phyloP scores from a whole-genome alignment of 1,284 basidiomycete genomes.

The Pseudozyma sp. region DNA sequence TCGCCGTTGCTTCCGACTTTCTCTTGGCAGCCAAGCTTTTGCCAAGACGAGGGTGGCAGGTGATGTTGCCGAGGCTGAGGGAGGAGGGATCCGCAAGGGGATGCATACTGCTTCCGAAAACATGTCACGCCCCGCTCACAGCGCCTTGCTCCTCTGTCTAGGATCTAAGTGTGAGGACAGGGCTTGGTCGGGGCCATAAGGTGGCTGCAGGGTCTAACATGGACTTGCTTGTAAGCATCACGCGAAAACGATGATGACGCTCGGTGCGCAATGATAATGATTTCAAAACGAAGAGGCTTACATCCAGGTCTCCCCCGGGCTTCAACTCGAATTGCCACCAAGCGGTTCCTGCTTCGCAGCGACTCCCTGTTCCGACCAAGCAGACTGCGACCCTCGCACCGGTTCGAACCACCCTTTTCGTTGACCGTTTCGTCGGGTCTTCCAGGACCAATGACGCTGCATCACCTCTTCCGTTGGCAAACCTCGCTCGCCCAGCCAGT shows the following conservation, averaged over 20 bases:
- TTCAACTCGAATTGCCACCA: too few species aligned
- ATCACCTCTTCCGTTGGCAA: conserved; percentile 21
- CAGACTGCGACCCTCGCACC: background rate
- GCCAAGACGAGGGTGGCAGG: conserved; percentile 1
- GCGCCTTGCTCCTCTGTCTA: too few species aligned
- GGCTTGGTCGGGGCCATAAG: too few species aligned
- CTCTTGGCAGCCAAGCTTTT: conserved; percentile 2
- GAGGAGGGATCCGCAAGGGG: background rate
- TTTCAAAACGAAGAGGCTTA: background rate
- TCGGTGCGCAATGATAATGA: too few species aligned
- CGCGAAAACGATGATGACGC: too few species aligned
- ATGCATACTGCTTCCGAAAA: too few species aligned
- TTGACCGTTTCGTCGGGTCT: conserved; percentile 34
- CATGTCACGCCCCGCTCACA: too few species aligned
- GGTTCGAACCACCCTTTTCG: conserved; percentile 31
- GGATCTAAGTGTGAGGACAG: too few species aligned
- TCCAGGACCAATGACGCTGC: conserved; percentile 39
- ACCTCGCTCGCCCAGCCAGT: conserved; percentile 26
- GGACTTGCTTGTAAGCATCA: too few species aligned
- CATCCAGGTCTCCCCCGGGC: background rate
- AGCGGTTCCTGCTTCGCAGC: background rate
- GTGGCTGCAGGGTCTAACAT: too few species aligned
- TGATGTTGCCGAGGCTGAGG: background rate
- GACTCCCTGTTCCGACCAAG: background rate
- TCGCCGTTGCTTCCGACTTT: background rate